Conservation (phyloP, 257 asterid species). For the Mitragyna speciosa region DNA sequence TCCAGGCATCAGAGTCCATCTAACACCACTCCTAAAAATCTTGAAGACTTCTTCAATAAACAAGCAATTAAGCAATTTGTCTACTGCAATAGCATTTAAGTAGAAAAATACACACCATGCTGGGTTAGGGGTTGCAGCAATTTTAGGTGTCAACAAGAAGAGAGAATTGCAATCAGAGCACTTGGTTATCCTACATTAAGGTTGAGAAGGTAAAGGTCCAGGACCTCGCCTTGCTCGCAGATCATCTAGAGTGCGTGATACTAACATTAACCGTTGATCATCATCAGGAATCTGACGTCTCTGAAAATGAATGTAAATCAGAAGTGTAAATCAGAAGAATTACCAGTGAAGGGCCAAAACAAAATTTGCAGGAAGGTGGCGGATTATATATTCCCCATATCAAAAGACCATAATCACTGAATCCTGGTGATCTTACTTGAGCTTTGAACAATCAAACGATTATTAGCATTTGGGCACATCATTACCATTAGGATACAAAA, state of each 20-base stretch:
- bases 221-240: constrained; percentile 37
- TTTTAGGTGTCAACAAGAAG: no score
- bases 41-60: no score
- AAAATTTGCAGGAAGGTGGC: no score
- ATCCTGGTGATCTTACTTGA: neutral
- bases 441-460: neutral
- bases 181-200: neutral
- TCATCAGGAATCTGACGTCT: constrained; percentile 79
- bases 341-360: no score
- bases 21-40: neutral
- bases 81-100: no score
- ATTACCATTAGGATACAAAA: neutral
- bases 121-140: no score
- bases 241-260: constrained; percentile 42
- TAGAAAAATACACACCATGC: no score
- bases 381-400: neutral
- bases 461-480: neutral
- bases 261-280: constrained; percentile 70
- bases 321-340: no score
- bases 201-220: neutral
- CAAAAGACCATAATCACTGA: neutral
- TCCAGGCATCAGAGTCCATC: neutral
- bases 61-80: neutral
- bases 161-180: neutral
- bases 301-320: constrained; percentile 34